A percentile compares a stretch with the other conserved stretches of the same genome.
Conservation (phyloP, 352 stramenopile species). For the Phytophthora citrophthora region DNA sequence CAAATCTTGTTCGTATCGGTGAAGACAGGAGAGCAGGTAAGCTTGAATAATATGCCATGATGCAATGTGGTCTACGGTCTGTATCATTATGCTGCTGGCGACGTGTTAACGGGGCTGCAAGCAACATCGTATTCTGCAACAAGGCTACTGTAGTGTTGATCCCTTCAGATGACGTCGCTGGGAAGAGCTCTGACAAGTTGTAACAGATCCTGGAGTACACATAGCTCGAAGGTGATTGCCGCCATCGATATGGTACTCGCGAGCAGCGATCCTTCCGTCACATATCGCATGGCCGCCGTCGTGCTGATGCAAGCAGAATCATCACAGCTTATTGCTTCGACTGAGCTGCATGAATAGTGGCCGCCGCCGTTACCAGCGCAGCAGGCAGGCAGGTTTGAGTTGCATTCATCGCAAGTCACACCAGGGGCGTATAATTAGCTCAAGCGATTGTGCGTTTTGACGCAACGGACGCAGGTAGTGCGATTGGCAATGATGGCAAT, state of each 20-base stretch:
- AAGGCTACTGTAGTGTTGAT: not conserved
- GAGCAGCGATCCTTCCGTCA: too few relatives aligned
- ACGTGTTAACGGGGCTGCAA: too few relatives aligned
- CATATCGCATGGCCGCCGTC: too few relatives aligned
- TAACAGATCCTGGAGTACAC: not conserved
- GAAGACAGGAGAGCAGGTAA: not conserved
- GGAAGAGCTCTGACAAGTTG: not conserved
- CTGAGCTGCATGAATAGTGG: too few relatives aligned
- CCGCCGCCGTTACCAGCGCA: not conserved
- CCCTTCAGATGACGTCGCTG: constrained; percentile 1
- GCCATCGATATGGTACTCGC: too few relatives aligned
- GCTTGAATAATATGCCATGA: too few relatives aligned
- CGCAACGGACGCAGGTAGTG: constrained; percentile 4
- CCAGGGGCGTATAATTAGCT: constrained; percentile 2
- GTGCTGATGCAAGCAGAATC: too few relatives aligned
- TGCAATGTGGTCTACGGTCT: too few relatives aligned
- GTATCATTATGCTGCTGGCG: too few relatives aligned
- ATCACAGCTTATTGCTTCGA: too few relatives aligned
- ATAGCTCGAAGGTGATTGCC: too few relatives aligned
- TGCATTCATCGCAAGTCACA: not conserved
- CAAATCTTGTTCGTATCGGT: not conserved
- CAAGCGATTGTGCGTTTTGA: constrained; percentile 1
- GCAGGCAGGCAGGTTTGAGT: not conserved
- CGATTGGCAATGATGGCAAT: not conserved
- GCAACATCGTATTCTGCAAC: not conserved